These are phyloP conservation scores for Heliamphora pulchella DNA, from an alignment of 179 eudicot genomes.

Conservation along the genomic window DNA sequence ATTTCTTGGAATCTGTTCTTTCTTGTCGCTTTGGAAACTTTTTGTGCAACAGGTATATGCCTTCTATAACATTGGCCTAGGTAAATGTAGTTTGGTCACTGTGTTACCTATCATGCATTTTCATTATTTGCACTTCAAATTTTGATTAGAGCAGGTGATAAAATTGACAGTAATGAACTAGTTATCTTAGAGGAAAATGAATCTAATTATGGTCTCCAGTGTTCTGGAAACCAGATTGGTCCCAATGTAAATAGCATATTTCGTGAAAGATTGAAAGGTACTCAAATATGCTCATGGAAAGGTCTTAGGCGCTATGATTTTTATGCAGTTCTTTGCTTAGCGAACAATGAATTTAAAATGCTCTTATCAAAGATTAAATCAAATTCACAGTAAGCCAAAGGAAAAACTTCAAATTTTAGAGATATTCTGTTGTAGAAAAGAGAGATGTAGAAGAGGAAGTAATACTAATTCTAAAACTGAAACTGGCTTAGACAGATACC, in stretches of 20 bases:
- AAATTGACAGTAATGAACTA: not conserved
- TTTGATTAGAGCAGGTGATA: not conserved
- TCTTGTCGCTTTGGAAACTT: slow-evolving; percentile 97
- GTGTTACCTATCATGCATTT: not conserved
- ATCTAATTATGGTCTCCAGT: not conserved
- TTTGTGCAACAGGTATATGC: slow-evolving; percentile 82
- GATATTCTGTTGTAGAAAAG: too few species aligned
- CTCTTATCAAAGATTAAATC: not conserved
- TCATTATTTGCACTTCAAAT: not conserved
- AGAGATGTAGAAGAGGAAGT: too few species aligned
- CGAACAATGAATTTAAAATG: not conserved
- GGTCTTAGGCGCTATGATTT: not conserved
- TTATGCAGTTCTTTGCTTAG: not conserved
- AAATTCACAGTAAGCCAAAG: too few species aligned
- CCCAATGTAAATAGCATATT: not conserved
- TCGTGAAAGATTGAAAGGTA: not conserved
- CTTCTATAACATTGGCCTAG: not conserved
- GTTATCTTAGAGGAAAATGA: not conserved
- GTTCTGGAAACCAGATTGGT: not conserved
- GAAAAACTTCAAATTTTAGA: too few species aligned
- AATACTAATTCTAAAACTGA: not conserved
- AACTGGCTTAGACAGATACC: not conserved
- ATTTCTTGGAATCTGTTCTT: slow-evolving; percentile 74
- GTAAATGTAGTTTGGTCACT: not conserved
- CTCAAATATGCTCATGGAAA: not conserved